A percentile compares a stretch with the other conserved stretches of the same genome.
phyloP scores from a whole-genome alignment of 2,329 filamentous ascomycete genomes.

The Graphiopsis chlorocephala region DNA sequence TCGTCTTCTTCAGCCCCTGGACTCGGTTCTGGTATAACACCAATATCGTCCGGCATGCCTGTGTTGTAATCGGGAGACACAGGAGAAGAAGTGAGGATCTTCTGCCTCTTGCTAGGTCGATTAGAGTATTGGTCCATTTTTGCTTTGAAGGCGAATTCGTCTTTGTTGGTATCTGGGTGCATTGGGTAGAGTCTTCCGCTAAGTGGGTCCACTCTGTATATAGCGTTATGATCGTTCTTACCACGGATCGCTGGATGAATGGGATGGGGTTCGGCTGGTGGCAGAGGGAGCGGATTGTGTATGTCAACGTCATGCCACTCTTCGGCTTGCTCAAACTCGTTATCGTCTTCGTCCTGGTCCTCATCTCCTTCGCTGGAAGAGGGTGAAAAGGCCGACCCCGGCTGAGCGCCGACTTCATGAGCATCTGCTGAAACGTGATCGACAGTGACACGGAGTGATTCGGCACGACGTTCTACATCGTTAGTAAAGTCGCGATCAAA shows the following conservation, averaged over 20 bases:
- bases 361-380: slow-evolving; percentile 6
- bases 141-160: not conserved
- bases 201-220: not conserved
- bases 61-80: not conserved
- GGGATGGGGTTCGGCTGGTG: not conserved
- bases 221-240: not conserved
- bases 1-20: not conserved
- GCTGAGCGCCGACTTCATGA: not conserved
- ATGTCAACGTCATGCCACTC: not conserved
- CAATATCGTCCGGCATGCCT: not conserved
- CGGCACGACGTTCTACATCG: not conserved
- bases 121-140: not conserved
- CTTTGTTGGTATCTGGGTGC: not conserved
- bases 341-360: not conserved
- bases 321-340: not conserved
- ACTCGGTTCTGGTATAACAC: not conserved
- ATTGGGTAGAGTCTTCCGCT: not conserved
- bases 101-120: not conserved
- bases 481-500: not conserved
- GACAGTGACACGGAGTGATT: not conserved
- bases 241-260: not conserved
- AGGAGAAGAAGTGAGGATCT: not conserved
- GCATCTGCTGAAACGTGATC: not conserved
- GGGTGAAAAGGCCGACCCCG: slow-evolving; percentile 1
- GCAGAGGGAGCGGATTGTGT: not conserved